Evolutionary conservation across 1,284 basidiomycete genomes (phyloP), one percentile per base, ranked within the genome.

Genomic region (Ustilago loliicola): DNA sequence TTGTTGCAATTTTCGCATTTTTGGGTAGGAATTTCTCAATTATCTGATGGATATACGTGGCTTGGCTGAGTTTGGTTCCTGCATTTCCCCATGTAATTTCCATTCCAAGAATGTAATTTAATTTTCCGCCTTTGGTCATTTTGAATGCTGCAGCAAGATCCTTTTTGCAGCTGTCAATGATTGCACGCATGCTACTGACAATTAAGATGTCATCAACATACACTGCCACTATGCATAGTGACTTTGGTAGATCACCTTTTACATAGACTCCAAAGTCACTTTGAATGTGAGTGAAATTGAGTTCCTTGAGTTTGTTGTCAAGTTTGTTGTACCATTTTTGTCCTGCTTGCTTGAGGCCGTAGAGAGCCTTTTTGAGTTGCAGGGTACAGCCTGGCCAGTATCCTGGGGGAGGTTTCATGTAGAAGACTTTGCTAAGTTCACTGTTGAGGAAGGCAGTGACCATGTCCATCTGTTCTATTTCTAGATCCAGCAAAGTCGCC

Each of bases 271-370:
- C 17, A 17, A 7, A 11, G 45, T 47, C 45, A 9, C 8, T 47
- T 21, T 7, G 45, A 23, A 21, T n/a, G n/a, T 11, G 8, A 21
- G 45, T 21, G 21, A 2, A 30, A 17, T 5, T 30, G n/a, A n/a
- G 27, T 13, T 53, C 21, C 10, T 5, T 2, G 3, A 53, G 30
- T 3, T 9, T 53, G 10, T 2, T 19, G 19, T 53, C 52, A 34
- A 32, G 7, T 10, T 36, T 29, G 19, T 53, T n/a, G 30, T 36
- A 53, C 52, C 52, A 53, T 21, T 9, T 53, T 4, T 30, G 10
- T 21, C 52, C 52, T n/a, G 52, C 52, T 53, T 53, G 52, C n/a
- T 53, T 53, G 7, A 53, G 52, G 19, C 52, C 52, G 21, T 53
- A 53, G 2, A 53, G 13, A 2, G 54, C 5, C 21, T 42, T 47